Evolutionary conservation across 495 filamentous ascomycete genomes (phyloP), one percentile per base, ranked within the genome.

Genomic region (Hypoxylon rickii): DNA sequence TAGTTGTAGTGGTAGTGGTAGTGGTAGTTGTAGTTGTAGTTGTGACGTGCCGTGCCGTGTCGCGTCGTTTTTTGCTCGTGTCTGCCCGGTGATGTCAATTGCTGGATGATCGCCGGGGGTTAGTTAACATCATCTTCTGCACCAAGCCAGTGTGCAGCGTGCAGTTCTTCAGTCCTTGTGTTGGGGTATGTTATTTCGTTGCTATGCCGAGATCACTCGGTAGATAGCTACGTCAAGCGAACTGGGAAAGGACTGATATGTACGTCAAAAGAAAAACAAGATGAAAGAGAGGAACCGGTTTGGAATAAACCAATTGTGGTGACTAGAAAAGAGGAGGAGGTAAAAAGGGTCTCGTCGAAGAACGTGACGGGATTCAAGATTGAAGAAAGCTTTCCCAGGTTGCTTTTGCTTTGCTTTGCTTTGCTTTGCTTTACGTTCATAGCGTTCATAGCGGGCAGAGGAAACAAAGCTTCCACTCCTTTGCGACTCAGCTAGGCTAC

Each of bases 51-150:
- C 44, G 15, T 51, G 39, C 51, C 44, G 55, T 42, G 47, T 29
- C 24, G 24, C 24, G 24, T 29, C 24, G 24, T 29, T 10, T 29
- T 4, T 10, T 29, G 18, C 40, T 52, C 42, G 63, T 63, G 51
- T 50, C 54, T 63, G 61, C 41, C 47, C 57, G 41, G 65, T 66
- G 65, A 68, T 68, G 65, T 68, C 65, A 68, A 65, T 68, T 65
- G 55, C 34, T 38, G n/a, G 34, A 44, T 51, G 54, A 51, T 51
- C 44, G 46, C 55, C 42, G 44, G 48, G 34, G 44, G 43, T 20
- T 51, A 59, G 33, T 38, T 40, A 44, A 50, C 50, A 50, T 50
- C 42, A 42, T 51, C 48, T 33, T 17, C 20, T 16, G 43, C 29
- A 38, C 39, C 37, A 51, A 37, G 50, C 37, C 45, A 50, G 34